A percentile compares a stretch with the other conserved stretches of the same genome.
These are phyloP conservation scores for Coniella vitis DNA, from an alignment of 2,329 filamentous ascomycete genomes.

Conservation along the genomic window DNA sequence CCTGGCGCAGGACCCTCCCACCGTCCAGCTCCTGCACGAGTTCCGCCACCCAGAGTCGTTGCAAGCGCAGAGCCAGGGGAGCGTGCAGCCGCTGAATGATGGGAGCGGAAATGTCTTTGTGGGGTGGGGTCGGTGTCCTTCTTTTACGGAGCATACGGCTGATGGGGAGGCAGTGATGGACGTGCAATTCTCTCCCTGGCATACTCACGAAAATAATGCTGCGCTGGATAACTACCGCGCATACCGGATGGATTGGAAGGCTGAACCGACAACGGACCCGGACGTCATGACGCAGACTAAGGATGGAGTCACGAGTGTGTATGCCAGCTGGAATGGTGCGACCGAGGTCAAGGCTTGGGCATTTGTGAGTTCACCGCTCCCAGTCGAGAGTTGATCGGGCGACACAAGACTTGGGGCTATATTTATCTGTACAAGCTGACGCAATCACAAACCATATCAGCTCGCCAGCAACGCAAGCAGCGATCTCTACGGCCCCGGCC, in stretches of 20 bases:
- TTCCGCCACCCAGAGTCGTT: slow-evolving; percentile 32
- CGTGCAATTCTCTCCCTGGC: slow-evolving; percentile 31
- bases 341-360: slow-evolving; percentile 22
- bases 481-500: slow-evolving; percentile 1
- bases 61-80: slow-evolving; percentile 32
- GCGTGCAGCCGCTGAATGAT: slow-evolving; percentile 25
- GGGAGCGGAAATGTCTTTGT: slow-evolving; percentile 30
- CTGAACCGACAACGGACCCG: slow-evolving; percentile 18
- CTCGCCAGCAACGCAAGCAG: slow-evolving; percentile 1
- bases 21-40: slow-evolving; percentile 32
- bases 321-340: slow-evolving; percentile 27
- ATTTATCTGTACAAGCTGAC: background rate
- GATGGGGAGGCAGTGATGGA: slow-evolving; percentile 33
- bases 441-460: background rate
- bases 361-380: slow-evolving; percentile 6
- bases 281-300: slow-evolving; percentile 16
- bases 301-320: slow-evolving; percentile 14
- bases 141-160: slow-evolving; percentile 36
- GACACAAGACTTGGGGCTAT: too few relatives aligned
- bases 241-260: slow-evolving; percentile 22
- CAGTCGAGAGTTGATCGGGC: too few relatives aligned
- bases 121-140: slow-evolving; percentile 39
- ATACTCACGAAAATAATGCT: slow-evolving; percentile 5
- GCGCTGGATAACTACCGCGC: slow-evolving; percentile 19
- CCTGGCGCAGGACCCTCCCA: slow-evolving; percentile 26